These are phyloP conservation scores for Neurospora intermedia DNA, from an alignment of 495 filamentous ascomycete species.

Conservation along the genomic window DNA sequence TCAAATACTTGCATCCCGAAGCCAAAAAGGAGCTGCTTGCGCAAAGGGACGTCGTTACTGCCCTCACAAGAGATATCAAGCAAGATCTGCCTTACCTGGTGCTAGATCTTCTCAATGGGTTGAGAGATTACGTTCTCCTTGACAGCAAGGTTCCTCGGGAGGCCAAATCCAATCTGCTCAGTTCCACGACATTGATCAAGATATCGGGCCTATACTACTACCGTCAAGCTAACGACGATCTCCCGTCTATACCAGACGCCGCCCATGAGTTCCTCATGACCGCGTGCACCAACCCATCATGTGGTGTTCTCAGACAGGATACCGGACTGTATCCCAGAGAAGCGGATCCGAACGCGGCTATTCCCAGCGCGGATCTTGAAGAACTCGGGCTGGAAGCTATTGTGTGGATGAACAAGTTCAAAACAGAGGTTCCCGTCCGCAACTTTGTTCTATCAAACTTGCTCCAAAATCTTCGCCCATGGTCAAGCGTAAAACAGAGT, in stretches of 20 bases:
- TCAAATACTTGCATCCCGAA: constrained; percentile 58
- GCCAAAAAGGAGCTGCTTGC: constrained; percentile 67
- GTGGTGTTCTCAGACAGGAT: constrained; percentile 58
- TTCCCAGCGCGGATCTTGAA: constrained; percentile 34
- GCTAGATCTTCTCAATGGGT: constrained; percentile 51
- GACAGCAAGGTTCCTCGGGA: constrained; percentile 59
- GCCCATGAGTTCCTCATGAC: constrained; percentile 62
- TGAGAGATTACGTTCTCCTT: constrained; percentile 56
- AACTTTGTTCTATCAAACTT: constrained; percentile 69
- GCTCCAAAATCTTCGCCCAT: constrained; percentile 68
- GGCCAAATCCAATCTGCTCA: constrained; percentile 63
- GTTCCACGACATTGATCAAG: constrained; percentile 53
- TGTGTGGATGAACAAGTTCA: constrained; percentile 56
- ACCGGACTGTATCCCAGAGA: constrained; percentile 66
- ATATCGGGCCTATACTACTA: constrained; percentile 66
- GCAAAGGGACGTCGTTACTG: constrained; percentile 57
- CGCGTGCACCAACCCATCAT: constrained; percentile 58
- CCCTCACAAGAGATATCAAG: constrained; percentile 56
- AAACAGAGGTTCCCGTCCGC: constrained; percentile 54
- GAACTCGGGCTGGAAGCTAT: constrained; percentile 60
- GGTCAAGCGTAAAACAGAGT: constrained; percentile 68
- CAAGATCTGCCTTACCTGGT: constrained; percentile 64
- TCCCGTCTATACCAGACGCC: constrained; percentile 41
- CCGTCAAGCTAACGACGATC: constrained; percentile 18
- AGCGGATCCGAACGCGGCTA: constrained; percentile 41